Evolutionary conservation across 1,284 basidiomycete genomes (phyloP).

Genomic region (Cryptococcus sp.): DNA sequence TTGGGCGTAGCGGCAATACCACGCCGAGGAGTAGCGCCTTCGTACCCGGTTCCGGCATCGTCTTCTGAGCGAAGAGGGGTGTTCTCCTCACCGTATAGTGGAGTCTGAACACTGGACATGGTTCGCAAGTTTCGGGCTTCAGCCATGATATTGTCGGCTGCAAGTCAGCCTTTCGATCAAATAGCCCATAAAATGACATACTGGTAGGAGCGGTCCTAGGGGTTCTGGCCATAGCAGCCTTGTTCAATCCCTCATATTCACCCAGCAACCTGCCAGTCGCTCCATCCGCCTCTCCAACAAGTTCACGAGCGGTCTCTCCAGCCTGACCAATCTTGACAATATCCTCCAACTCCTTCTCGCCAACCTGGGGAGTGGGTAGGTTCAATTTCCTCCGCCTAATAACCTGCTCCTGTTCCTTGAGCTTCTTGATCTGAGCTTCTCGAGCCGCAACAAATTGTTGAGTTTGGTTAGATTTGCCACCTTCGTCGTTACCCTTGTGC

Average conservation of each 20-base stretch:
- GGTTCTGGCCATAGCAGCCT: constrained; percentile 84
- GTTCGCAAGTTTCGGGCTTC: constrained; percentile 93
- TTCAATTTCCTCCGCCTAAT: constrained; percentile 79
- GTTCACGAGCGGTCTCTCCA: constrained; percentile 76
- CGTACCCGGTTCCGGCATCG: constrained; percentile 75
- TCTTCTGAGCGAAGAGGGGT: constrained; percentile 75
- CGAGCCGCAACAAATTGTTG: constrained; percentile 89
- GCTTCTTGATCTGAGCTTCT: constrained; percentile 93
- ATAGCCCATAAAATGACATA: constrained; percentile 49
- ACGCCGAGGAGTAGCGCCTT: constrained; percentile 84
- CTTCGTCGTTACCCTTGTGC: constrained; percentile 56
- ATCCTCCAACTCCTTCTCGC: constrained; percentile 92
- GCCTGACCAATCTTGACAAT: constrained; percentile 98
- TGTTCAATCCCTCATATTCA: constrained; percentile 85
- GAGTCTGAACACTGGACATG: constrained; percentile 88
- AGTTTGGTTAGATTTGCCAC: constrained; percentile 59
- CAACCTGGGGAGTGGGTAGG: constrained; percentile 87
- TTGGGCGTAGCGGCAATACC: constrained; percentile 88
- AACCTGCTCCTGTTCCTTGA: constrained; percentile 95
- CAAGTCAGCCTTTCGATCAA: constrained; percentile 2
- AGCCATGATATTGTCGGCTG: constrained; percentile 87
- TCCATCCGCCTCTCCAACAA: constrained; percentile 57
- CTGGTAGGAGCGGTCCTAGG: constrained; percentile 87
- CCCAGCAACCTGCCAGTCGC: constrained; percentile 68
- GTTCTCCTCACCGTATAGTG: constrained; percentile 93